Percentiles rank a stretch among this genome's conserved stretches.
Conservation (phyloP, 2,329 filamentous ascomycete species). For the Ophiostoma novo-ulmi region DNA sequence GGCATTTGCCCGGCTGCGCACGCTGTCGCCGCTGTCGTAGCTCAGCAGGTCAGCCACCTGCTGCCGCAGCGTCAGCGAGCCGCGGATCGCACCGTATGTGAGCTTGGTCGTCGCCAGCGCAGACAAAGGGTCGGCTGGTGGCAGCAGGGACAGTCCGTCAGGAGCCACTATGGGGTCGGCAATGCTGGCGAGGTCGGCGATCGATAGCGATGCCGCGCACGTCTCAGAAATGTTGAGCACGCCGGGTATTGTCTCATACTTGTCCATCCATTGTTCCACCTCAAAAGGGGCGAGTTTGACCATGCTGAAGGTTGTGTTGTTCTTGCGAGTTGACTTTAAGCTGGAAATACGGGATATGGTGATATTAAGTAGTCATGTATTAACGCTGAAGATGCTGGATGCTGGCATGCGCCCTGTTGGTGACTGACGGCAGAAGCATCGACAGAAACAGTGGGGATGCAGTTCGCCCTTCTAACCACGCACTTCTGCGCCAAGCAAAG, state of each 20-base stretch:
- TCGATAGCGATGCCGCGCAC: slow-evolving; percentile 67
- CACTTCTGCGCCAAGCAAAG: neutral
- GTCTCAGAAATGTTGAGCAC: slow-evolving; percentile 73
- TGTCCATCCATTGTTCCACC: slow-evolving; percentile 68
- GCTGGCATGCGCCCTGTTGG: neutral
- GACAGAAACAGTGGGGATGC: slow-evolving; percentile 9
- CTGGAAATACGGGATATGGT: too few species aligned
- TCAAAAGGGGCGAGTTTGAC: slow-evolving; percentile 56
- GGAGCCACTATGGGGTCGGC: slow-evolving; percentile 46
- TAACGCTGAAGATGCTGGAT: too few species aligned
- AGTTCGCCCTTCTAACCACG: neutral
- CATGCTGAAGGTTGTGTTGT: slow-evolving; percentile 28
- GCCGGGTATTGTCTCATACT: slow-evolving; percentile 51
- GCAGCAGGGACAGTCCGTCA: slow-evolving; percentile 26
- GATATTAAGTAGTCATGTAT: too few species aligned
- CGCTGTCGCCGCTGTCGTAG: slow-evolving; percentile 11
- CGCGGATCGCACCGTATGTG: slow-evolving; percentile 67
- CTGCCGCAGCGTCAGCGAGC: slow-evolving; percentile 58
- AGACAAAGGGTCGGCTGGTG: slow-evolving; percentile 38
- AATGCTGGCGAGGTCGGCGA: slow-evolving; percentile 60
- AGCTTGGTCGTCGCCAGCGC: slow-evolving; percentile 51
- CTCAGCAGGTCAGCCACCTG: slow-evolving; percentile 48
- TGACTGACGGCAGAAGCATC: neutral
- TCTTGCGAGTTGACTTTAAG: too few species aligned
- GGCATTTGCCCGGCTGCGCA: neutral